Percentiles rank a stretch among this genome's conserved stretches.
Evolutionary conservation across 805 yeast genomes (phyloP).

Genomic region (Ogataea henricii): DNA sequence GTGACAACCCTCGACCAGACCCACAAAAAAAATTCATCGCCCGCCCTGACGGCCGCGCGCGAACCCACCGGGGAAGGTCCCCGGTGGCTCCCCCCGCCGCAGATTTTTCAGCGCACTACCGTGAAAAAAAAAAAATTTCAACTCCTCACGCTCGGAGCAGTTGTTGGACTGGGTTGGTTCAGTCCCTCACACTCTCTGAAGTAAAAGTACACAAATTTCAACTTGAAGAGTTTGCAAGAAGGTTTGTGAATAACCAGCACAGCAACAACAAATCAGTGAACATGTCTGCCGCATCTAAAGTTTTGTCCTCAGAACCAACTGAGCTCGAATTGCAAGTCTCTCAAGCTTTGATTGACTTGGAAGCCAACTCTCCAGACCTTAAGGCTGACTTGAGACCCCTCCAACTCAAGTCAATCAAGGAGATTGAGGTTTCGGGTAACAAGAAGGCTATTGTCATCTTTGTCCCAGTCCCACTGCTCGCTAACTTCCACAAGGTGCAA

Average conservation of each 20-base stretch:
- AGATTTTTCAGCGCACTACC: slow-evolving; percentile 5
- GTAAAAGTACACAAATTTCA: slow-evolving; percentile 3
- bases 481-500: slow-evolving; percentile 96
- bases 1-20: slow-evolving; percentile 7
- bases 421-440: slow-evolving; percentile 97
- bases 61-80: slow-evolving; percentile 1
- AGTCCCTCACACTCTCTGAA: slow-evolving; percentile 1
- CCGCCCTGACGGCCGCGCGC: too few relatives aligned
- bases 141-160: not conserved
- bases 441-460: slow-evolving; percentile 98
- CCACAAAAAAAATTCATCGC: not conserved
- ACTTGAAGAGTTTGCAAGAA: slow-evolving; percentile 1
- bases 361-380: slow-evolving; percentile 88
- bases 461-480: slow-evolving; percentile 94
- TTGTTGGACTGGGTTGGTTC: slow-evolving; percentile 3
- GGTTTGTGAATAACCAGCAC: not conserved
- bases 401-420: slow-evolving; percentile 98
- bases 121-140: slow-evolving; percentile 7
- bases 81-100: not conserved
- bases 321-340: slow-evolving; percentile 99
- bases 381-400: slow-evolving; percentile 98
- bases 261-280: slow-evolving; percentile 27
- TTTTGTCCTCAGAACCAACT: slow-evolving; percentile 92
- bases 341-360: slow-evolving; percentile 97
- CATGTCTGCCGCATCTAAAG: slow-evolving; percentile 97